These are phyloP conservation scores for Lachancea fermentati DNA, from an alignment of 805 yeast species.

Conservation along the genomic window DNA sequence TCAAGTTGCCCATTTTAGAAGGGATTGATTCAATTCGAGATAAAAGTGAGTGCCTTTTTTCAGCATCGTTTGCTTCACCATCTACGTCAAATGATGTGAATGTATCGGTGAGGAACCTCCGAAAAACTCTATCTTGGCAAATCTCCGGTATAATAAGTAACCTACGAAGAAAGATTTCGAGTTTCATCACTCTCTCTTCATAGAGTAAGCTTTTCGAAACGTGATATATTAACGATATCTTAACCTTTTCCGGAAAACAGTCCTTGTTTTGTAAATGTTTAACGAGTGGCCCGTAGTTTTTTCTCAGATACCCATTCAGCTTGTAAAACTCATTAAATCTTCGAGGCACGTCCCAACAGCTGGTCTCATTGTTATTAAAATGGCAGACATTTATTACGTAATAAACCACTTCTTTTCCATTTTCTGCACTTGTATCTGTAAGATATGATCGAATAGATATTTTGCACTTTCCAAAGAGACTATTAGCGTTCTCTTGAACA, in stretches of 20 bases:
- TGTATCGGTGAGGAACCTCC: slow-evolving; percentile 60
- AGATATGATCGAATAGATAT: slow-evolving; percentile 47
- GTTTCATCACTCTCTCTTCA: slow-evolving; percentile 54
- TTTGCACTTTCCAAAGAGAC: slow-evolving; percentile 61
- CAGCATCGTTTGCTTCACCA: slow-evolving; percentile 13
- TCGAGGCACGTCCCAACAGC: slow-evolving; percentile 89
- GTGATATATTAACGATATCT: slow-evolving; percentile 68
- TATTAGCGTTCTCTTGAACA: slow-evolving; percentile 77
- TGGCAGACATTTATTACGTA: slow-evolving; percentile 76
- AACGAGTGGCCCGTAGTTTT: slow-evolving; percentile 43
- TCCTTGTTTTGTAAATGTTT: slow-evolving; percentile 43
- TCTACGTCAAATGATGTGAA: slow-evolving; percentile 4
- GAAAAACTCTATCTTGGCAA: slow-evolving; percentile 65
- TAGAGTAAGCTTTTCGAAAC: slow-evolving; percentile 45
- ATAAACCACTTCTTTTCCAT: slow-evolving; percentile 55
- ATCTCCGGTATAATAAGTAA: slow-evolving; percentile 60
- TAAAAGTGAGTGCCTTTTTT: slow-evolving; percentile 5
- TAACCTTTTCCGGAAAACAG: slow-evolving; percentile 41
- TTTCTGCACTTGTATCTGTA: slow-evolving; percentile 45
- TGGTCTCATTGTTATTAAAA: slow-evolving; percentile 42
- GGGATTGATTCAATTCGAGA: slow-evolving; percentile 9
- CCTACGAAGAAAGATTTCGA: slow-evolving; percentile 57
- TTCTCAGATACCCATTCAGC: slow-evolving; percentile 58
- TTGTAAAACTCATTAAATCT: slow-evolving; percentile 79
- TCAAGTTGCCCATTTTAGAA: slow-evolving; percentile 9